Base-by-base conservation (phyloP, 345 rosid genomes). In the Mangifera indica region DNA sequence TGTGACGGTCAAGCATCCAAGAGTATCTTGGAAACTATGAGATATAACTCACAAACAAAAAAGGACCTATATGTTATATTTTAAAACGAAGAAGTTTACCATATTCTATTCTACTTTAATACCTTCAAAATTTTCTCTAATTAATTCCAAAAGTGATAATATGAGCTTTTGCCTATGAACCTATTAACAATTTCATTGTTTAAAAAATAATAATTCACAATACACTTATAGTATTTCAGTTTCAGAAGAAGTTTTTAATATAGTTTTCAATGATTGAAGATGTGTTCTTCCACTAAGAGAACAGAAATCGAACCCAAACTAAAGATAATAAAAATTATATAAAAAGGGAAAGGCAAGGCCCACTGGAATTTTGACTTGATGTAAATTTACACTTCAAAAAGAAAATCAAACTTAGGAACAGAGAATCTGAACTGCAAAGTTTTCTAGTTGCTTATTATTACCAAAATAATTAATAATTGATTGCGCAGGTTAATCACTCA, bases 231-330 rank as follows among this genome's bases (percentile, higher is more conserved):
- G 18, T 14, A 13, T 0, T 48, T 14, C 20, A 49, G 63, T 40
- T 13, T 37, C 42, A 37, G 51, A 48, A 65, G 51, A 0, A 0
- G 10, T 7, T 1, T 25, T 25, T 66, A 15, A 2, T 18, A 24
- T 0, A 3, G 22, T 58, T 45, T 9, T 9, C 10, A 10, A 7
- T 49, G 32, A 60, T 63, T 29, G 26, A 45, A 61, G 78, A 73
- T 73, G 32, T 64, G 75, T 32, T n/a, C 59, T 67, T 58, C 78
- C 68, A 80, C 74, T 63, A 66, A 24, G 51, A 67, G 32, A 55
- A 26, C 66, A 57, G 66, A 24, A 25, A 25, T 4, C 14, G 32
- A 57, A 21, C 32, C 40, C 2, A 22, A 49, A 65, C 52, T 4
- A 1, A 53, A 9, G 6, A 52, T 7, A 10, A 24, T 15, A 55